Percentiles rank a stretch among this genome's conserved stretches.
Evolutionary conservation across 2,329 filamentous ascomycete species (phyloP).

Genomic region (Akanthomyces uredinophilus): DNA sequence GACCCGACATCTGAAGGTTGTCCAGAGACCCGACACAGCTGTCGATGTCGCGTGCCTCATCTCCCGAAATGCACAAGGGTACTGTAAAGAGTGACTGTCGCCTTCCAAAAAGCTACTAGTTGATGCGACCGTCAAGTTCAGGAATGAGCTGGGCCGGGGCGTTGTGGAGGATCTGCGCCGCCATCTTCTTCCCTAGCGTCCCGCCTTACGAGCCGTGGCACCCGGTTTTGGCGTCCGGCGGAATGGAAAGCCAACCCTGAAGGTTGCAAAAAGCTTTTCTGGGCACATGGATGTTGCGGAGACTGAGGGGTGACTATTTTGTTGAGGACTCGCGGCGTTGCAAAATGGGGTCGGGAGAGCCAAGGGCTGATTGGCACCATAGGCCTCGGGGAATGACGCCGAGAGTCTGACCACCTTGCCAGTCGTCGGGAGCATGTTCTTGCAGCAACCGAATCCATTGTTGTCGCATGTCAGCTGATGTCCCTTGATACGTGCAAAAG

Average conservation of each 20-base stretch:
- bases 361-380: background rate
- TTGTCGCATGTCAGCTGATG: no score
- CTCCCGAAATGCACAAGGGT: background rate
- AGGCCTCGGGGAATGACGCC: no score
- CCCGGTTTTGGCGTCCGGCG: background rate
- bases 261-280: background rate
- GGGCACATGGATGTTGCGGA: background rate
- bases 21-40: background rate
- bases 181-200: background rate
- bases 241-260: background rate
- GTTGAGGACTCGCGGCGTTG: background rate
- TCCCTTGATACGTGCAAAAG: no score
- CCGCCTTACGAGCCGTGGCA: background rate
- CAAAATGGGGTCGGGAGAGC: background rate
- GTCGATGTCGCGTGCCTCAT: conserved; percentile 7
- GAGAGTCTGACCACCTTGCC: no score
- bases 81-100: background rate
- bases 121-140: background rate
- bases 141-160: background rate
- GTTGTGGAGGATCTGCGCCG: conserved; percentile 1
- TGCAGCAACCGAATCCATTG: no score
- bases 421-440: no score
- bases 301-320: background rate
- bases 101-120: background rate
- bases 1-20: no score